These are phyloP conservation scores for Suaeda aralocaspica DNA, from an alignment of 148 eudicot species.

Conservation along the genomic window DNA sequence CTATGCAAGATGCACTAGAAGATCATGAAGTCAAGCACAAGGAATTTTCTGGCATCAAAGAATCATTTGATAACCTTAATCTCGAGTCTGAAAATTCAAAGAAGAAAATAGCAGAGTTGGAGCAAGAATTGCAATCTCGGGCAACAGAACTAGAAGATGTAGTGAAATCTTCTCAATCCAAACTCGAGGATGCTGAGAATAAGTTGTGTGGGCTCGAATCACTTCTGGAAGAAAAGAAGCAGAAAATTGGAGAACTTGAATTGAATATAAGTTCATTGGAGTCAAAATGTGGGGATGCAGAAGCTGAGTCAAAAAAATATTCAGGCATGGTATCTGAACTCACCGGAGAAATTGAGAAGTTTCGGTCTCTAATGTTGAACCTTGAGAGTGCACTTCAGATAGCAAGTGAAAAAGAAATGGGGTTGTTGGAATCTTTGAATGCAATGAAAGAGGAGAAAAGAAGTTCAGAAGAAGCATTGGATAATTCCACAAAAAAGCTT, in stretches of 20 bases:
- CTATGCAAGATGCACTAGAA: constrained; percentile 62
- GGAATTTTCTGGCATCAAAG: constrained; percentile 62
- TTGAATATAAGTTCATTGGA: constrained; percentile 49
- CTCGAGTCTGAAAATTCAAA: constrained; percentile 71
- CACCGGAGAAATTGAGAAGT: constrained; percentile 44
- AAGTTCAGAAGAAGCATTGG: constrained; percentile 47
- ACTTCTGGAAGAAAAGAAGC: constrained; percentile 55
- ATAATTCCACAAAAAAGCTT: constrained; percentile 45
- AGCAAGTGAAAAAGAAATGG: constrained; percentile 56
- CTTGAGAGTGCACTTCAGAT: constrained; percentile 49
- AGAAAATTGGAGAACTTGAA: constrained; percentile 63
- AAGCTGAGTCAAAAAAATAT: constrained; percentile 49
- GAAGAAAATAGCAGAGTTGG: constrained; percentile 64
- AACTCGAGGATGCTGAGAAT: constrained; percentile 58
- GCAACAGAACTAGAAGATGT: constrained; percentile 54
- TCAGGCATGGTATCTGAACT: constrained; percentile 49
- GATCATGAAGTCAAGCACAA: constrained; percentile 60
- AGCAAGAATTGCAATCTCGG: constrained; percentile 47
- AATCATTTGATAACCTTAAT: constrained; percentile 56
- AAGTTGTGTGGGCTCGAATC: constrained; percentile 51
- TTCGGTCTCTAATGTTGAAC: constrained; percentile 39
- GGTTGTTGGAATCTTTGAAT: constrained; percentile 37
- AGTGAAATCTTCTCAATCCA: constrained; percentile 51
- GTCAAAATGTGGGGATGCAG: constrained; percentile 45
- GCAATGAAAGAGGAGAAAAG: constrained; percentile 48